phyloP scores from a whole-genome alignment of 495 filamentous ascomycete genomes.

The Oidiodendron maius region DNA sequence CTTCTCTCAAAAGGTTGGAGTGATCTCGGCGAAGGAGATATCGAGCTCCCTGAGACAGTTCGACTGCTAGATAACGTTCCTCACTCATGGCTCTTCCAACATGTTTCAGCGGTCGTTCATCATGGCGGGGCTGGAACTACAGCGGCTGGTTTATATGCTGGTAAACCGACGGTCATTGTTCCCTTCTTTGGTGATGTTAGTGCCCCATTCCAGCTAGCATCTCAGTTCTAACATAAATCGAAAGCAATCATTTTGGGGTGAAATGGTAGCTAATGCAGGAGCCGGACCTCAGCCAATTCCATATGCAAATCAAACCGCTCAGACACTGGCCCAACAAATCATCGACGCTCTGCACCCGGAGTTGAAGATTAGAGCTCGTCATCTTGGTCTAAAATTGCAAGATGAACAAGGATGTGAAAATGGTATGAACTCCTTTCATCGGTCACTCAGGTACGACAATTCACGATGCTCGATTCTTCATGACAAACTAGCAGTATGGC shows the following conservation, averaged over 20 bases:
- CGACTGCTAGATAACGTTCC: slow-evolving; percentile 58
- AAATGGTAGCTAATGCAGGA: slow-evolving; percentile 60
- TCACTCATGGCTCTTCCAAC: slow-evolving; percentile 74
- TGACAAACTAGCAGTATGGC: slow-evolving; percentile 60
- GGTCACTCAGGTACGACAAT: slow-evolving; percentile 48
- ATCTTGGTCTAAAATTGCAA: slow-evolving; percentile 51
- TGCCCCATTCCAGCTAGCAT: slow-evolving; percentile 3
- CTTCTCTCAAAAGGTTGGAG: slow-evolving; percentile 78
- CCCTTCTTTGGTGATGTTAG: slow-evolving; percentile 73
- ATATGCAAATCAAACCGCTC: slow-evolving; percentile 51
- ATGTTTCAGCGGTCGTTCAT: slow-evolving; percentile 69
- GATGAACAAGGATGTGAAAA: slow-evolving; percentile 56
- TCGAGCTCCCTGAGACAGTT: slow-evolving; percentile 41
- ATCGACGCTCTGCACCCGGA: slow-evolving; percentile 45
- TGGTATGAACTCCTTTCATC: slow-evolving; percentile 61
- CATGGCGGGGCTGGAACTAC: too few species aligned
- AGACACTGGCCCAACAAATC: slow-evolving; percentile 55
- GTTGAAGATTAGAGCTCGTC: slow-evolving; percentile 44
- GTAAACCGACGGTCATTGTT: slow-evolving; percentile 65
- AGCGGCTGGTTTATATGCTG: slow-evolving; percentile 57
- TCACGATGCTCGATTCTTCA: slow-evolving; percentile 59
- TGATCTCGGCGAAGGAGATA: slow-evolving; percentile 48
- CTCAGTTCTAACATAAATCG: background rate
- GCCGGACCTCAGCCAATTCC: slow-evolving; percentile 68
- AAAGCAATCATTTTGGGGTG: slow-evolving; percentile 73